These are phyloP conservation scores for Solanum paucissectum DNA, from an alignment of 257 asterid species.

Conservation along the genomic window DNA sequence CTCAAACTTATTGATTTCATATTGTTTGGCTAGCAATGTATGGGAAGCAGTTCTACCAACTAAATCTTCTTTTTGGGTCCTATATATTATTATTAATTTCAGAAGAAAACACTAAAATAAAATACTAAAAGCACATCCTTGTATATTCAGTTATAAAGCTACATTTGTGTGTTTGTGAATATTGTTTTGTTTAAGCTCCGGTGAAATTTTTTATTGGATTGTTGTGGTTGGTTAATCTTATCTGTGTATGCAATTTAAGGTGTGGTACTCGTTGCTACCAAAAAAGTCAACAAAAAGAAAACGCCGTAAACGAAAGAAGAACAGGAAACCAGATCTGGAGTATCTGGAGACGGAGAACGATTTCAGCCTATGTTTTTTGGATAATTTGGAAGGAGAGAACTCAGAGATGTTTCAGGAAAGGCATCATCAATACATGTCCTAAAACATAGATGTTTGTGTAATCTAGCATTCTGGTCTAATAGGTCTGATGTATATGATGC, in stretches of 20 bases:
- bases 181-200: background rate
- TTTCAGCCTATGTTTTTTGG: background rate
- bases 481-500: background rate
- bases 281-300: background rate
- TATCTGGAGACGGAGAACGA: background rate
- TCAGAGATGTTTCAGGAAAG: background rate
- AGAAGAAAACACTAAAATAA: background rate
- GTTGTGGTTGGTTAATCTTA: background rate
- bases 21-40: background rate
- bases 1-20: background rate
- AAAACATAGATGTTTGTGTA: background rate
- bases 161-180: background rate
- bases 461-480: background rate
- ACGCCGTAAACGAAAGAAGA: background rate
- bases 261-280: background rate
- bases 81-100: background rate
- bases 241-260: background rate
- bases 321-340: background rate
- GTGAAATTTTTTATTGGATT: background rate
- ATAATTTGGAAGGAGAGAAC: background rate
- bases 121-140: background rate
- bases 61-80: background rate
- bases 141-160: background rate
- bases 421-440: background rate
- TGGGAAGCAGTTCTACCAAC: background rate